These are phyloP conservation scores for Cytospora mali DNA, from an alignment of 2,329 filamentous ascomycete species.

Conservation along the genomic window DNA sequence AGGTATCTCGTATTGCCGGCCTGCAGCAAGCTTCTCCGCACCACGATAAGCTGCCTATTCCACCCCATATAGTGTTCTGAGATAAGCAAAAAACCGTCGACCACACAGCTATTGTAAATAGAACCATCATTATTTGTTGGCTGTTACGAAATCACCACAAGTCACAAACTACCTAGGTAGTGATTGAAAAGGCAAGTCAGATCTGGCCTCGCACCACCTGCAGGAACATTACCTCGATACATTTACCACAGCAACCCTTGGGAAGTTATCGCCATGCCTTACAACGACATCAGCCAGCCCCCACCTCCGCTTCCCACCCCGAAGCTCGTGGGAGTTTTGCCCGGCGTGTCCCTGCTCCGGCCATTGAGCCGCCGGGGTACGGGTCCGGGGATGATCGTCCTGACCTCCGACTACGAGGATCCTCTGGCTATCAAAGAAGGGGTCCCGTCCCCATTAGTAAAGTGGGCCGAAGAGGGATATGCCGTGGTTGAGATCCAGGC, in stretches of 20 bases:
- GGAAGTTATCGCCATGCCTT: constrained; percentile 6
- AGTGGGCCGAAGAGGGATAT: constrained; percentile 29
- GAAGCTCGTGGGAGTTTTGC: constrained; percentile 17
- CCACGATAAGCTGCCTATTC: background rate
- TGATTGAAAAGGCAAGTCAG: background rate
- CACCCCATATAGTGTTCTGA: too few species aligned
- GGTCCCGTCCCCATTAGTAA: constrained; percentile 23
- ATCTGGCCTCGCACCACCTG: background rate
- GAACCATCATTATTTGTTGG: background rate
- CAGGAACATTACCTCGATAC: too few species aligned
- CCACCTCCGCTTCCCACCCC: constrained; percentile 23
- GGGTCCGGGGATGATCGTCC: constrained; percentile 34
- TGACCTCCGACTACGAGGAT: constrained; percentile 27
- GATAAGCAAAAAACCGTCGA: background rate
- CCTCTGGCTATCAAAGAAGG: constrained; percentile 20
- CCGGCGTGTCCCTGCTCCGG: constrained; percentile 22
- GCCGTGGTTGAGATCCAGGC: constrained; percentile 27
- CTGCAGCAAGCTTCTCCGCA: too few species aligned
- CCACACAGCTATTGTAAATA: background rate
- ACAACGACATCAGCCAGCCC: constrained; percentile 28
- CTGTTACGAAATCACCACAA: background rate
- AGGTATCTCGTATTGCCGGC: too few species aligned
- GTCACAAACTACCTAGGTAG: background rate
- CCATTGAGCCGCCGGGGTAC: constrained; percentile 36
- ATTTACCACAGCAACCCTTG: too few species aligned